Evolutionary conservation across 768 basidiomycete genomes (phyloP).

Genomic region (Asterophora lycoperdoides): DNA sequence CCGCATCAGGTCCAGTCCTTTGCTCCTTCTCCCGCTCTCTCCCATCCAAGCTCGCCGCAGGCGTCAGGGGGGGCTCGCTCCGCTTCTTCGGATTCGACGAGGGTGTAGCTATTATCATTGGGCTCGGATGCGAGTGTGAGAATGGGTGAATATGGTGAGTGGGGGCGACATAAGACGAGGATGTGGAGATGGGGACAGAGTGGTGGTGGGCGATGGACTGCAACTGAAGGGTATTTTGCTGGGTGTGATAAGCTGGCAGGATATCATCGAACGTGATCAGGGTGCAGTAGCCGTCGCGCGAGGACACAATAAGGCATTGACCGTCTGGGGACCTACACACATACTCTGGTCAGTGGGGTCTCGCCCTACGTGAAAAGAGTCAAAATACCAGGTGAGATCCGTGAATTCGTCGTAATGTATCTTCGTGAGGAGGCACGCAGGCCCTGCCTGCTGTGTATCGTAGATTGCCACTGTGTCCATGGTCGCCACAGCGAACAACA

Average conservation of each 20-base stretch:
- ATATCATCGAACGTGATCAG: conserved; percentile 94
- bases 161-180: conserved; percentile 29
- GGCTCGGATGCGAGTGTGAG: conserved; percentile 24
- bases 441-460: conserved; percentile 94
- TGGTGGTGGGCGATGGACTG: conserved; percentile 88
- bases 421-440: conserved; percentile 87
- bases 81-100: conserved; percentile 34
- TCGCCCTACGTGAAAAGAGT: not conserved
- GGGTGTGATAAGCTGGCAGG: conserved; percentile 80
- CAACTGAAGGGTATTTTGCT: conserved; percentile 87
- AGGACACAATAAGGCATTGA: conserved; percentile 85
- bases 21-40: conserved; percentile 29
- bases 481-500: conserved; percentile 93
- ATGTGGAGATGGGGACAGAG: conserved; percentile 55
- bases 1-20: conserved; percentile 13
- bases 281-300: conserved; percentile 96
- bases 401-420: conserved; percentile 98
- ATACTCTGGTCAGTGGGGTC: conserved; percentile 1
- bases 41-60: conserved; percentile 46
- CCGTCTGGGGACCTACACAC: conserved; percentile 87
- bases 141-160: conserved; percentile 31
- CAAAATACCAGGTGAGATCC: conserved; percentile 87
- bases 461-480: conserved; percentile 95
- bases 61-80: conserved; percentile 44
- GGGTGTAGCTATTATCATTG: conserved; percentile 19